phyloP scores from a whole-genome alignment of 2,329 filamentous ascomycete species.

The Neofusicoccum umdonicola region DNA sequence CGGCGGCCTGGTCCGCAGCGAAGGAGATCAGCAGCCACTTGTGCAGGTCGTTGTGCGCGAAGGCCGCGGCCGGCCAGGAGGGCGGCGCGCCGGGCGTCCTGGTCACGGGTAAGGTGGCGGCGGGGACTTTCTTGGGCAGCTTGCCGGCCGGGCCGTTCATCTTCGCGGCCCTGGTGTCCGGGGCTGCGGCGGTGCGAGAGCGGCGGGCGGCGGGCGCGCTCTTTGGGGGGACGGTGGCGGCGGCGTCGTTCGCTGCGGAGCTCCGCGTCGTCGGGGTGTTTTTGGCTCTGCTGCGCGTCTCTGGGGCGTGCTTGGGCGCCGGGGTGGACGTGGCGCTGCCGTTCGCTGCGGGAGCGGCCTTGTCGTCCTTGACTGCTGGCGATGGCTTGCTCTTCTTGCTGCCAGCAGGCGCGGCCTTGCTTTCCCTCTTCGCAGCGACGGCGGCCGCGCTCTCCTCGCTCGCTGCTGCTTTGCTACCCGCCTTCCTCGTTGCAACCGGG shows the following conservation, averaged over 20 bases:
- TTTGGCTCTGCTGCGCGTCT: not conserved
- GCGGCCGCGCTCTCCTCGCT: not conserved
- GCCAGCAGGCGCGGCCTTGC: not conserved
- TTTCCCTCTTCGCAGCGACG: not conserved
- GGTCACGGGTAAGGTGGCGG: too few relatives aligned
- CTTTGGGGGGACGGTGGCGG: too few relatives aligned
- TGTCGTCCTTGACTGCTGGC: not conserved
- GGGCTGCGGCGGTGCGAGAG: not conserved
- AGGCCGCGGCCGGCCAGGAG: not conserved
- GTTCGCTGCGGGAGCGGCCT: not conserved
- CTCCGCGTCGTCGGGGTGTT: too few relatives aligned
- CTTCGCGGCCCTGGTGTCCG: too few relatives aligned
- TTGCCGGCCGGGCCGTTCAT: too few relatives aligned
- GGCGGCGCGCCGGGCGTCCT: not conserved
- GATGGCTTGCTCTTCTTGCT: too few relatives aligned
- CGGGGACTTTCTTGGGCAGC: too few relatives aligned
- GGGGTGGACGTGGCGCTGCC: not conserved
- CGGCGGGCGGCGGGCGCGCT: not conserved
- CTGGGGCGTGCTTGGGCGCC: not conserved
- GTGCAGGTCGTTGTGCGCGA: slow-evolving; percentile 1
- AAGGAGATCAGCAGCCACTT: not conserved
- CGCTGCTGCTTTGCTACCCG: too few relatives aligned
- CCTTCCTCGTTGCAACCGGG: not conserved
- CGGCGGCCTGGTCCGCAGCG: not conserved
- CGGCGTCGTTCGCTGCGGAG: too few relatives aligned